A percentile compares a stretch with the other conserved stretches of the same genome.
phyloP scores from a whole-genome alignment of 345 rosid species.

The Populus davidiana region DNA sequence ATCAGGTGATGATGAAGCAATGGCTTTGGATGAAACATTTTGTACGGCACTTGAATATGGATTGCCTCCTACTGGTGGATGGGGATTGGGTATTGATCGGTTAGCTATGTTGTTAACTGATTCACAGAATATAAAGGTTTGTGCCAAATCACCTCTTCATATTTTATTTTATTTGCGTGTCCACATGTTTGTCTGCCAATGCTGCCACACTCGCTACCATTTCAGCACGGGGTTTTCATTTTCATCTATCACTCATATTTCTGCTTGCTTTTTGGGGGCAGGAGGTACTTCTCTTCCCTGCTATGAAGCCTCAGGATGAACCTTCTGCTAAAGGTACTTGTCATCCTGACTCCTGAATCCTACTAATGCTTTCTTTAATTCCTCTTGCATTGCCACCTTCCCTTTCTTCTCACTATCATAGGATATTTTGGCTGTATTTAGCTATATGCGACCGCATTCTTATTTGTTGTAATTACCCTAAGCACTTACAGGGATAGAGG shows the following conservation, averaged over 20 bases:
- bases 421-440: not conserved
- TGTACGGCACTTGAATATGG: slow-evolving; percentile 86
- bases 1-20: slow-evolving; percentile 97
- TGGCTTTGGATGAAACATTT: slow-evolving; percentile 93
- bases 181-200: too few relatives aligned
- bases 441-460: not conserved
- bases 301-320: slow-evolving; percentile 97
- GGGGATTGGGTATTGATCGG: slow-evolving; percentile 95
- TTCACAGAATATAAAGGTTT: slow-evolving; percentile 92
- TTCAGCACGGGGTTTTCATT: not conserved
- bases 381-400: not conserved
- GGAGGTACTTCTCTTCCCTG: slow-evolving; percentile 98
- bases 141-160: not conserved
- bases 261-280: slow-evolving; percentile 27
- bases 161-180: not conserved
- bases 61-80: slow-evolving; percentile 93
- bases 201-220: not conserved
- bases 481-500: not conserved
- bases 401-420: not conserved
- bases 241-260: slow-evolving; percentile 1
- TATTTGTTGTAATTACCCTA: not conserved
- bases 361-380: not conserved
- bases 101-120: slow-evolving; percentile 85
- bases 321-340: slow-evolving; percentile 52
- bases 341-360: not conserved